Conservation (phyloP, 192 early-diverging fungal species). For the Pilaira anomala region DNA sequence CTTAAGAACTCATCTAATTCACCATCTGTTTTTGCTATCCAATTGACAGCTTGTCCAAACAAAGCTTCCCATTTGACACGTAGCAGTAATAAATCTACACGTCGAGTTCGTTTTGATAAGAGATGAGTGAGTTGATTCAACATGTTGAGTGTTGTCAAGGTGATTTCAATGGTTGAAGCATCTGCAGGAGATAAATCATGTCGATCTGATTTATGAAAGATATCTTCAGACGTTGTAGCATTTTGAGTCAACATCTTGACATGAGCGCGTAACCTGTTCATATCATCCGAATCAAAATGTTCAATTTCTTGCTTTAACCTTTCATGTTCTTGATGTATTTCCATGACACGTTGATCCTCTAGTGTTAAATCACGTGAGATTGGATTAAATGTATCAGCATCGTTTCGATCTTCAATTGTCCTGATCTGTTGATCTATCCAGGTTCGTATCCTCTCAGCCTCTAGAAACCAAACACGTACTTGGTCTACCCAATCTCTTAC, state of each 20-base stretch:
- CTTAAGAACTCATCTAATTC: constrained; percentile 29
- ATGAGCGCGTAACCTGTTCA: constrained; percentile 35
- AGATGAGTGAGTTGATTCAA: constrained; percentile 29
- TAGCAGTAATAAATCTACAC: constrained; percentile 19
- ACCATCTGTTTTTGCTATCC: constrained; percentile 15
- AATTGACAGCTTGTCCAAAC: constrained; percentile 27
- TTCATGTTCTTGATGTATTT: constrained; percentile 29
- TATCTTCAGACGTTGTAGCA: neutral
- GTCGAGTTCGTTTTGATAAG: constrained; percentile 21
- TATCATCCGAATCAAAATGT: constrained; percentile 35
- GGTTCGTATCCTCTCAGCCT: constrained; percentile 30
- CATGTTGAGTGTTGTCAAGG: constrained; percentile 31
- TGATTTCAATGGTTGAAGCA: constrained; percentile 38
- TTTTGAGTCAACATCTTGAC: constrained; percentile 27
- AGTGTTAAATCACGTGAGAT: constrained; percentile 7
- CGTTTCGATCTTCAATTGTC: constrained; percentile 22
- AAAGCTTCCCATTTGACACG: constrained; percentile 40
- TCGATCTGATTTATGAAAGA: neutral
- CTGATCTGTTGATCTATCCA: constrained; percentile 34
- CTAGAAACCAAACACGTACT: constrained; percentile 34
- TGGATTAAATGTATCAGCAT: constrained; percentile 22
- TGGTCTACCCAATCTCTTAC: constrained; percentile 29
- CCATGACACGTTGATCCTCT: constrained; percentile 5
- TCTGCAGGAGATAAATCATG: constrained; percentile 35
- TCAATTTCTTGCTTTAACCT: constrained; percentile 35